phyloP scores from a whole-genome alignment of 306 rosid genomes.

The Cucumis melo region DNA sequence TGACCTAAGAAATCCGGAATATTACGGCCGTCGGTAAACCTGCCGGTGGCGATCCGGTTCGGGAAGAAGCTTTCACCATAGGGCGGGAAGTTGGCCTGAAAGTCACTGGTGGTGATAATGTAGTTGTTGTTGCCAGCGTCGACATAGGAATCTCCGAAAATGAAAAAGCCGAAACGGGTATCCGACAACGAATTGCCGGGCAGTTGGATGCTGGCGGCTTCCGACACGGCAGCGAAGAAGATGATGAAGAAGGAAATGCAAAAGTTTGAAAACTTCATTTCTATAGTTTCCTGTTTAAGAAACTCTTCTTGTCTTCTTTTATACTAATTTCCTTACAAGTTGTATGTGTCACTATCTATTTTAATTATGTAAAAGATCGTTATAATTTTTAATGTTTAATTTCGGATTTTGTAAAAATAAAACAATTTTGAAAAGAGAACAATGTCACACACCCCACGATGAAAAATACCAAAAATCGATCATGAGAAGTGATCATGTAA shows the following conservation, averaged over 20 bases:
- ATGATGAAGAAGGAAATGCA: neutral
- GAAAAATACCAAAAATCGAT: too few species aligned
- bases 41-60: neutral
- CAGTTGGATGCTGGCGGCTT: neutral
- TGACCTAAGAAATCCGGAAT: neutral
- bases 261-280: neutral
- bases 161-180: constrained; percentile 10
- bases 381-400: too few species aligned
- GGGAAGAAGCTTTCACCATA: neutral
- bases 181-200: neutral
- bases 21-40: neutral
- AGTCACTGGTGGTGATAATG: neutral
- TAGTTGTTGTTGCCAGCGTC: constrained; percentile 24
- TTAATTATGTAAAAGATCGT: too few species aligned
- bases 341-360: too few species aligned
- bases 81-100: neutral
- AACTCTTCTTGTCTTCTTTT: too few species aligned
- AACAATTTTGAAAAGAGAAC: too few species aligned
- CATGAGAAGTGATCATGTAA: too few species aligned
- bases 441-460: too few species aligned
- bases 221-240: neutral
- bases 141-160: constrained; percentile 4
- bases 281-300: neutral
- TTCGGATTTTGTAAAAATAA: too few species aligned
- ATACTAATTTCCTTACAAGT: too few species aligned